Base-by-base conservation (phyloP, 2,329 filamentous ascomycete genomes). In the Neurospora sp. region DNA sequence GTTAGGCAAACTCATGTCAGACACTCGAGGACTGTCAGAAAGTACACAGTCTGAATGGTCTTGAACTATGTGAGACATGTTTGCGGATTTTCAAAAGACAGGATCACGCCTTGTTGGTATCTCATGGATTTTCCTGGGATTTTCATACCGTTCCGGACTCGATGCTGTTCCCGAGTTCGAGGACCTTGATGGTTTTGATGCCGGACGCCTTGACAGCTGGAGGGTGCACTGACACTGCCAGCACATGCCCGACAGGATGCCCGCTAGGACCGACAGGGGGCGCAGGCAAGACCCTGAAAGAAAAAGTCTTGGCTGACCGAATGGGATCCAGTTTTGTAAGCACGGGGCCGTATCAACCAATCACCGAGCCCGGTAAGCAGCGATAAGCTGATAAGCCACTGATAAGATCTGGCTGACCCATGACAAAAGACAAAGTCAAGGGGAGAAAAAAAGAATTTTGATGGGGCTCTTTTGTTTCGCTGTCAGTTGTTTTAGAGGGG, bases 331-430 rank as follows among this genome's bases (percentile, higher is more conserved):
- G 6, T 2, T 62, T n/a, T 62, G 52, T 62, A 33, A 62, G 52
- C 52, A 36, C 15, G 52, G 52, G 5, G 4, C 6, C 15, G 0
- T 62, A 33, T 62, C 8, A 28, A 17, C 52, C 28, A 62, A 62
- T 62, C 23, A 62, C 3, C 1, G 8, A 4, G 1, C 11, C 46
- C 19, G 19, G 46, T 28, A 28, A 6, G 6, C 28, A 17, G 6
- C 8, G 52, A 62, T 62, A 62, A 33, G 23, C 38, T 65, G 67
- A 52, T 68, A 57, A 68, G 37, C 19, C 19, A 68, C 43, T 23
- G 67, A 68, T 62, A 65, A 68, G 67, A 68, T 68, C 62, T n/a
- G 36, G 36, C 38, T 10, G 28, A 68, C 33, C 41, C 39, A 17
- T 28, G 67, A 8, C 12, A 1, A 36, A 28, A 36, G 40, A 46